These are phyloP conservation scores for Didymella lethalis DNA, from an alignment of 2,329 filamentous ascomycete species.

Conservation along the genomic window DNA sequence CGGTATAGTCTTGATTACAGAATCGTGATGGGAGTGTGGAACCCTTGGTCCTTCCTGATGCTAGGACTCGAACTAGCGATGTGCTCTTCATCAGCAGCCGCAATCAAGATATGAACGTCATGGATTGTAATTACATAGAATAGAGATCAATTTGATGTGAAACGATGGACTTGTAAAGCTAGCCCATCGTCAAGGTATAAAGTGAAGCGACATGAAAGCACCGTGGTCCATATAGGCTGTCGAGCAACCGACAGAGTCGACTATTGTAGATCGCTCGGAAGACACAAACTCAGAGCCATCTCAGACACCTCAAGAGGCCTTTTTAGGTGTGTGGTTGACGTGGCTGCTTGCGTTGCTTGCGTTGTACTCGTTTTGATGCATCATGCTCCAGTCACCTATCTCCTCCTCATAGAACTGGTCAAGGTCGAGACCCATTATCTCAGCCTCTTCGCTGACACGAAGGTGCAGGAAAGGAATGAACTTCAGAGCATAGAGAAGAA, in stretches of 20 bases:
- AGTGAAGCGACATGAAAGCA: background rate
- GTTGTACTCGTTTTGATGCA: constrained; percentile 39
- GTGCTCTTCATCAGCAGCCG: background rate
- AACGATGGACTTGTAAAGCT: background rate
- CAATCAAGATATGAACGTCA: background rate
- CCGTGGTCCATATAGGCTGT: background rate
- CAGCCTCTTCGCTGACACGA: constrained; percentile 62
- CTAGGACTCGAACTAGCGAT: background rate
- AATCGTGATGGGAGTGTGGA: background rate
- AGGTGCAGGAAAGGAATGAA: constrained; percentile 63
- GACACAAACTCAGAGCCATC: background rate
- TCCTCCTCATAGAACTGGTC: constrained; percentile 66
- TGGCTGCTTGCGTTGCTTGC: constrained; percentile 28
- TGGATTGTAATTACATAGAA: constrained; percentile 10
- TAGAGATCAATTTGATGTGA: background rate
- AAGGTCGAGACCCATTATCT: constrained; percentile 63
- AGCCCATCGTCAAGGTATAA: background rate
- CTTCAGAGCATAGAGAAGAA: constrained; percentile 62
- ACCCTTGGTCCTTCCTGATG: too few species aligned
- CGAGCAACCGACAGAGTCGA: too few species aligned
- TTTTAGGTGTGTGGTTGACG: constrained; percentile 15
- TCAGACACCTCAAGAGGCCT: background rate
- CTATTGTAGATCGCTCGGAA: background rate
- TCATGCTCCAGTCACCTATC: constrained; percentile 61
- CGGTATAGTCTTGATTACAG: background rate